phyloP scores from a whole-genome alignment of 163 green algal species.

The Chlorella variabilis region DNA sequence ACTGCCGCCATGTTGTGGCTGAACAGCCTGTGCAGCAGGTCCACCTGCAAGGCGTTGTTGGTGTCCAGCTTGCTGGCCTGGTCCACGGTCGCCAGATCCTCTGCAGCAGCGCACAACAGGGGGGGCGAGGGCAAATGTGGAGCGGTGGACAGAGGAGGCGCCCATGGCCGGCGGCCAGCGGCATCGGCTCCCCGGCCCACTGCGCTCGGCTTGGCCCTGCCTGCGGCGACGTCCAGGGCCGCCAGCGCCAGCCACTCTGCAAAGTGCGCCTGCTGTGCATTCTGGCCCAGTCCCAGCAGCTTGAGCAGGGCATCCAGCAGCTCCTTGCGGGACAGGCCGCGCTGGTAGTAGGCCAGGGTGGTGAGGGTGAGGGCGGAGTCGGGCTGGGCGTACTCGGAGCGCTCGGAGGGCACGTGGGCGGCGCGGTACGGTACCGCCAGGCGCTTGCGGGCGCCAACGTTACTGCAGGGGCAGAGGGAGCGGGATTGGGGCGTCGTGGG shows the following conservation, averaged over 20 bases:
- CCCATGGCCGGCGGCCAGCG: no score
- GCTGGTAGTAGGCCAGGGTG: constrained; percentile 58
- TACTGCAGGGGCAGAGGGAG: neutral
- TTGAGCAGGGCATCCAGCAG: constrained; percentile 23
- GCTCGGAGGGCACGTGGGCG: constrained; percentile 55
- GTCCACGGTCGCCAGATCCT: constrained; percentile 42
- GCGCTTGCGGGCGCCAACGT: neutral
- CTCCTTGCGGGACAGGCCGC: constrained; percentile 46
- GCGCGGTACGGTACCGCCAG: constrained; percentile 69
- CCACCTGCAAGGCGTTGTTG: constrained; percentile 50
- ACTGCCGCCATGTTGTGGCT: constrained; percentile 61
- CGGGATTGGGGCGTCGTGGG: neutral
- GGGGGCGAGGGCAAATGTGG: neutral
- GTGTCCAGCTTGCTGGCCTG: constrained; percentile 58
- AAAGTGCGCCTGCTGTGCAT: constrained; percentile 45
- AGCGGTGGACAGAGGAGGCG: neutral
- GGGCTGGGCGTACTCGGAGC: constrained; percentile 67
- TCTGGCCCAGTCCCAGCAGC: constrained; percentile 50
- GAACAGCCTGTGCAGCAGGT: constrained; percentile 34
- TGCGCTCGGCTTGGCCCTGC: no score
- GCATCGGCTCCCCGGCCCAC: no score
- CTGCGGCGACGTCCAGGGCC: neutral
- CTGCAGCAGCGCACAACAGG: constrained; percentile 30
- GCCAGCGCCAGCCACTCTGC: constrained; percentile 49
- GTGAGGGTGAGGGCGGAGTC: constrained; percentile 65